These are phyloP conservation scores for Lactarius deliciosus DNA, from an alignment of 768 basidiomycete genomes.

Conservation along the genomic window DNA sequence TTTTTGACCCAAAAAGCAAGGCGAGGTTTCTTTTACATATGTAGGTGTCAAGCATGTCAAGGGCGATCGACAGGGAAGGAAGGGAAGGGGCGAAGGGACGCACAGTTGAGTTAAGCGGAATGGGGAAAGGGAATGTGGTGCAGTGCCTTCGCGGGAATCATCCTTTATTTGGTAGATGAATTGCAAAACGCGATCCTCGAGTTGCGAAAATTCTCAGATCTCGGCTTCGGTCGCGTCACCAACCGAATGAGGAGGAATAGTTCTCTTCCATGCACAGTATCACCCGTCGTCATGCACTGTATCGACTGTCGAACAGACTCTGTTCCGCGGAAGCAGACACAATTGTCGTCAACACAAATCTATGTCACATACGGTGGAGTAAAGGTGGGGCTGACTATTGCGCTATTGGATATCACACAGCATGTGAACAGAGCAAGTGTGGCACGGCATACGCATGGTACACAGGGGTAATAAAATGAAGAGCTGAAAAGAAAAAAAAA, in stretches of 20 bases:
- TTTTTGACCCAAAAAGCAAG: background rate
- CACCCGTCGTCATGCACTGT: background rate
- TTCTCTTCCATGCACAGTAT: background rate
- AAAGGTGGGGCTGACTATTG: slow-evolving; percentile 7
- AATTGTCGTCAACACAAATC: background rate
- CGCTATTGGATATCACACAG: slow-evolving; percentile 20
- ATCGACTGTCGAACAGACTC: background rate
- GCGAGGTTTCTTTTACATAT: background rate
- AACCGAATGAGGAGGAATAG: background rate
- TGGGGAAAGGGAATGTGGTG: background rate
- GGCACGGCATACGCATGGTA: slow-evolving; percentile 20
- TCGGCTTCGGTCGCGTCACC: slow-evolving; percentile 1
- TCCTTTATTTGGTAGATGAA: background rate
- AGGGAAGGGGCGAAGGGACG: background rate
- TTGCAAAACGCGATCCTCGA: background rate
- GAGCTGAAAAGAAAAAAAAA: background rate
- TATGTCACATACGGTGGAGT: background rate
- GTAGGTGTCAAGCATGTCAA: background rate
- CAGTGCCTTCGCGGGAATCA: slow-evolving; percentile 1
- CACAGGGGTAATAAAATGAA: slow-evolving; percentile 15
- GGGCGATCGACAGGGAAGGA: background rate
- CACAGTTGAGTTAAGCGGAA: background rate
- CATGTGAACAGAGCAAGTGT: slow-evolving; percentile 12
- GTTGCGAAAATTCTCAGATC: background rate
- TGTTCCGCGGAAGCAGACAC: background rate